Conservation (phyloP, 2,329 filamentous ascomycete species). For the Colletotrichum filicis region DNA sequence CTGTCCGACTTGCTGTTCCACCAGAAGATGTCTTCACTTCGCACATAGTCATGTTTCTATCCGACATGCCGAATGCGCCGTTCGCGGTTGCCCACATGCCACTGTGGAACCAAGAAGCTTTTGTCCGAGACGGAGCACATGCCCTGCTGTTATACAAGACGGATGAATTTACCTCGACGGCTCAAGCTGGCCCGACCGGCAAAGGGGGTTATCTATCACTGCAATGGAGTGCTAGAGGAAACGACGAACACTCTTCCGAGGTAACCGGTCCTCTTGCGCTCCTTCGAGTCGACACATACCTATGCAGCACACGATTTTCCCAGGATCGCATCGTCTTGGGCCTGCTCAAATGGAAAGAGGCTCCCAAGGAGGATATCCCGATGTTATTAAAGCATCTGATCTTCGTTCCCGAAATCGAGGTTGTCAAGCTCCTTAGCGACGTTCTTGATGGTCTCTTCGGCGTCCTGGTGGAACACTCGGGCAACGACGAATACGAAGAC, state of each 20-base stretch:
- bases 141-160: conserved; percentile 87
- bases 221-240: conserved; percentile 79
- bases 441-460: conserved; percentile 93
- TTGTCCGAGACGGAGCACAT: conserved; percentile 87
- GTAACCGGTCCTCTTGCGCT: conserved; percentile 83
- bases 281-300: conserved; percentile 83
- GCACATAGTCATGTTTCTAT: conserved; percentile 90
- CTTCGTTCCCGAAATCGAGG: conserved; percentile 96
- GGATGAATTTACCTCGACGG: conserved; percentile 86
- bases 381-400: conserved; percentile 83
- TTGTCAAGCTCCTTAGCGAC: conserved; percentile 91
- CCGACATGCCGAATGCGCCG: conserved; percentile 86
- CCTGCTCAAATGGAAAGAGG: conserved; percentile 86
- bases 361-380: conserved; percentile 76
- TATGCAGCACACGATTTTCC: conserved; percentile 95
- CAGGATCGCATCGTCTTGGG: conserved; percentile 90
- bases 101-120: conserved; percentile 91
- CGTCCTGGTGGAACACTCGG: conserved; percentile 90
- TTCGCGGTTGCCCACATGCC: conserved; percentile 95
- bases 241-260: conserved; percentile 76
- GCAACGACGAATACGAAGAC: conserved; percentile 92
- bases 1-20: conserved; percentile 81
- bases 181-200: conserved; percentile 69
- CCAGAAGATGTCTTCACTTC: conserved; percentile 83
- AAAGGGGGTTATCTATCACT: conserved; percentile 89